Base-by-base conservation (phyloP, 75 land plant species). In the Cupressus sempervirens region DNA sequence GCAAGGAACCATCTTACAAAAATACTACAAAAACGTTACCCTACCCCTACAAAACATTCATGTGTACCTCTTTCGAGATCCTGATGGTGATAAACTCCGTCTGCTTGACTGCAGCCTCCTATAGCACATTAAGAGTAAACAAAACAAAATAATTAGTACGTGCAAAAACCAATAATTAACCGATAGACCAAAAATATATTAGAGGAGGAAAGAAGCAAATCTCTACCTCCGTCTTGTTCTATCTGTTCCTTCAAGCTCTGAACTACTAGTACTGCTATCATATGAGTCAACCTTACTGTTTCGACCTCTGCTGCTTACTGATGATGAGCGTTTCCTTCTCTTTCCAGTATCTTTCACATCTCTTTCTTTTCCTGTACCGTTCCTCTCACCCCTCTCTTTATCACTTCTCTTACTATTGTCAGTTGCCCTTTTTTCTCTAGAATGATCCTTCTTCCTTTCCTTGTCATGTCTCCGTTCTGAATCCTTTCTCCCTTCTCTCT, bases 1-100 rank as follows among this genome's bases (percentile, higher is more conserved):
- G 5, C 18, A 0, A 76, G 41, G 13, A 29, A 16, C 13, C 13
- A 9, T 18, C 36, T 35, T 34, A 20, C n/a, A 26, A 1, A 40
- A 80, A 80, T n/a, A 26, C 5, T 18, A 26, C 82, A 52, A 32
- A 43, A 82, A 11, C 1, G 82, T 48, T 45, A 36, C 53, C 65
- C 40, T 34, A 8, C n/a, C 41, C 45, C 45, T 13, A 35, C 81
- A 80, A 65, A 29, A 43, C 29, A 52, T 32, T 82, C 20, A 82
- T 4, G 10, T 83, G 30, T 88, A 95, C 97, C 95, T 95, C 89
- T 65, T 88, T 88, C 88, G 91, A 41, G 92, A 90, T 86, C 94
- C 88, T 20, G 93, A 90, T 50, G 92, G 91, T 35, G 96, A 91
- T 68, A 41, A 80, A 67, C 89, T 86, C n/a, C 84, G 90, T 76